phyloP scores from a whole-genome alignment of 108 stramenopile genomes.

The Cyclotella baltica region DNA sequence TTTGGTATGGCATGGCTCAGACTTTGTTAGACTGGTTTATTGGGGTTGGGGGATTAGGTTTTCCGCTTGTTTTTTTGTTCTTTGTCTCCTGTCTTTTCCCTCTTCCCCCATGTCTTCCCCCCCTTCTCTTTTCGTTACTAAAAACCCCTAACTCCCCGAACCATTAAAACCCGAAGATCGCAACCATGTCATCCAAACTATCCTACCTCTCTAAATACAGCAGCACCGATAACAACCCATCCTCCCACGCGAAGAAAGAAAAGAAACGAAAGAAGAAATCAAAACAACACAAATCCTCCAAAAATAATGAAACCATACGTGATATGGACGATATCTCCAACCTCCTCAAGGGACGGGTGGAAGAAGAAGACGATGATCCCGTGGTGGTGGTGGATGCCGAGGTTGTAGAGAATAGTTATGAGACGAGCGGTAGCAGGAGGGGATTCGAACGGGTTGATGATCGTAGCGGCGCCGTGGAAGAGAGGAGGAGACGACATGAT shows the following conservation, averaged over 20 bases:
- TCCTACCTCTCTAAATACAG: slow-evolving; percentile 67
- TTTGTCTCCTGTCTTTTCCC: too few relatives aligned
- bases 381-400: neutral
- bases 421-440: neutral
- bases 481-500: slow-evolving; percentile 10
- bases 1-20: too few relatives aligned
- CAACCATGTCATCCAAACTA: slow-evolving; percentile 51
- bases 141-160: too few relatives aligned
- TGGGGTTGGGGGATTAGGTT: too few relatives aligned
- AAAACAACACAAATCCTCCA: neutral
- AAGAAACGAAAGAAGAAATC: slow-evolving; percentile 17
- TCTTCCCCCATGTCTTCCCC: too few relatives aligned
- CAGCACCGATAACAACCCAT: neutral
- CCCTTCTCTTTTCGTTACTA: too few relatives aligned
- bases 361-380: neutral
- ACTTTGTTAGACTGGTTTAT: too few relatives aligned
- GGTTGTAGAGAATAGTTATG: neutral
- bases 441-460: neutral
- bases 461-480: neutral
- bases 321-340: slow-evolving; percentile 6
- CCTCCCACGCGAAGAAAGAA: slow-evolving; percentile 9
- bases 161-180: too few relatives aligned
- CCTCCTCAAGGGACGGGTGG: neutral
- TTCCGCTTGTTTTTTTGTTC: too few relatives aligned
- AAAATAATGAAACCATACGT: neutral